Conservation (phyloP, 805 yeast genomes). For the Myxozyma vanderwaltii region DNA sequence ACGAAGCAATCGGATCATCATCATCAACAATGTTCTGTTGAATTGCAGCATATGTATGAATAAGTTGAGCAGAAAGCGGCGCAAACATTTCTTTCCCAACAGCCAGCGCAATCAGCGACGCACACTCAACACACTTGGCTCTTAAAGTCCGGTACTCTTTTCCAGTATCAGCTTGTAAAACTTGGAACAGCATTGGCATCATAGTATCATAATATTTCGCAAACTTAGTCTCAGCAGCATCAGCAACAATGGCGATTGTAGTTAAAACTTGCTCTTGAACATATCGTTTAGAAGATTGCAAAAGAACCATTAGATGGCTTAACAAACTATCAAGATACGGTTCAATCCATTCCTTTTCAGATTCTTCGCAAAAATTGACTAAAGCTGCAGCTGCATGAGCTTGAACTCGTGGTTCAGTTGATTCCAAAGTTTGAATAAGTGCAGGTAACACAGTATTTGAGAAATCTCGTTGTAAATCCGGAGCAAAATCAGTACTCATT, state of each 20-base stretch:
- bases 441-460: slow-evolving; percentile 85
- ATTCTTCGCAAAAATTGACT: slow-evolving; percentile 92
- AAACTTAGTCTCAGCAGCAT: slow-evolving; percentile 87
- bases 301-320: slow-evolving; percentile 67
- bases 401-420: slow-evolving; percentile 84
- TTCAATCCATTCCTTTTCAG: slow-evolving; percentile 80
- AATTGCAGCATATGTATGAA: slow-evolving; percentile 68
- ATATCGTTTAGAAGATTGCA: slow-evolving; percentile 84
- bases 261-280: slow-evolving; percentile 97
- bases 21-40: slow-evolving; percentile 56
- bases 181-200: slow-evolving; percentile 84
- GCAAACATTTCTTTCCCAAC: slow-evolving; percentile 89
- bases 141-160: slow-evolving; percentile 75
- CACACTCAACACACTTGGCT: slow-evolving; percentile 95
- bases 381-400: slow-evolving; percentile 98
- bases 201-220: slow-evolving; percentile 89
- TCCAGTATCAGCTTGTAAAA: slow-evolving; percentile 72
- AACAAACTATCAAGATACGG: slow-evolving; percentile 88
- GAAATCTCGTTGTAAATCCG: slow-evolving; percentile 72
- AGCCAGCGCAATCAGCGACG: slow-evolving; percentile 90
- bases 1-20: slow-evolving; percentile 89
- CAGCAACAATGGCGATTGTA: slow-evolving; percentile 95
- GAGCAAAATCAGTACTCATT: slow-evolving; percentile 91
- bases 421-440: slow-evolving; percentile 73
- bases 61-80: slow-evolving; percentile 71